phyloP scores from a whole-genome alignment of 176 grass and related monocot genomes.

The Carex littledalei region DNA sequence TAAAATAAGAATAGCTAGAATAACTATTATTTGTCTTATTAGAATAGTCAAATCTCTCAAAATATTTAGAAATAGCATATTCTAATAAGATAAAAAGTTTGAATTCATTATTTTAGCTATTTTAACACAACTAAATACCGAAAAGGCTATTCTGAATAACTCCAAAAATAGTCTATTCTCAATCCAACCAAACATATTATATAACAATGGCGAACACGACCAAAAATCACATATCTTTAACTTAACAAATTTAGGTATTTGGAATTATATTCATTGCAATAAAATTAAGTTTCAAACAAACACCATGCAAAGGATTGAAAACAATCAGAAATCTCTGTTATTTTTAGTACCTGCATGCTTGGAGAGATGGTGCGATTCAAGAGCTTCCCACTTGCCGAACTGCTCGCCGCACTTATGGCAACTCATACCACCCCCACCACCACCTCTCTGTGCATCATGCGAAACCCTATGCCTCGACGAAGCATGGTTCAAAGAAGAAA shows the following conservation, averaged over 20 bases:
- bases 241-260: not conserved
- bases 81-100: too few relatives aligned
- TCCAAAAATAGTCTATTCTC: too few relatives aligned
- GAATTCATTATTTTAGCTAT: too few relatives aligned
- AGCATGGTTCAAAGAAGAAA: conserved; percentile 12
- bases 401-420: conserved; percentile 73
- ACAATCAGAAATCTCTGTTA: not conserved
- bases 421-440: conserved; percentile 24
- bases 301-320: not conserved
- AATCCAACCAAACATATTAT: too few relatives aligned
- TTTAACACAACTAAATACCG: too few relatives aligned
- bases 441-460: conserved; percentile 40
- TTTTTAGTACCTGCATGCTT: conserved; percentile 64
- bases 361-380: conserved; percentile 82
- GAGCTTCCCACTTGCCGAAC: conserved; percentile 69
- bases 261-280: not conserved
- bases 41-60: too few relatives aligned
- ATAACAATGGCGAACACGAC: not conserved
- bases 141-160: too few relatives aligned
- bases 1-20: too few relatives aligned
- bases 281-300: not conserved
- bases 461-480: conserved; percentile 28
- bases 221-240: not conserved
- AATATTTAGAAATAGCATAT: too few relatives aligned
- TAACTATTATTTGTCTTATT: too few relatives aligned